Evolutionary conservation across 805 yeast genomes (phyloP).

Genomic region (Ogataea polymorpha): DNA sequence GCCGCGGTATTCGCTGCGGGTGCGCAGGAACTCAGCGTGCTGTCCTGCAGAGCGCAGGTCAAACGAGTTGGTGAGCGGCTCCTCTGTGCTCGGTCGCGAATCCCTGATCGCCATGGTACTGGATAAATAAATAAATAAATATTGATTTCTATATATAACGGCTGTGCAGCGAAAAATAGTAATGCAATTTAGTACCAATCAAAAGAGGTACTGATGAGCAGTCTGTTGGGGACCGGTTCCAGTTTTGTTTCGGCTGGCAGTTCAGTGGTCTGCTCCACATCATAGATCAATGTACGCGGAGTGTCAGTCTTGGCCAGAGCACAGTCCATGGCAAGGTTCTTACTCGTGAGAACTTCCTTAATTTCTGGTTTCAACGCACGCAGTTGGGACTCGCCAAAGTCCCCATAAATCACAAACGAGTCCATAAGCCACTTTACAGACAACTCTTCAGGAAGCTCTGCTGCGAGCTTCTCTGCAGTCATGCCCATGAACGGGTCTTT

Average conservation of each 20-base stretch:
- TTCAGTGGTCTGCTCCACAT: not conserved
- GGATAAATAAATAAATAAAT: not conserved
- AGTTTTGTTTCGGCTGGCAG: not conserved
- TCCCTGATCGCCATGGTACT: not conserved
- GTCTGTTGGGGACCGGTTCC: not conserved
- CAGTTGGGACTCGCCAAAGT: slow-evolving; percentile 32
- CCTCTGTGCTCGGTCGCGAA: slow-evolving; percentile 1
- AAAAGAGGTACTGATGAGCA: slow-evolving; percentile 6
- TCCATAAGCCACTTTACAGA: slow-evolving; percentile 41
- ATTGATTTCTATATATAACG: not conserved
- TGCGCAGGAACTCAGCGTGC: slow-evolving; percentile 6
- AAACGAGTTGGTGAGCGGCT: not conserved
- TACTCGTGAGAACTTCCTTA: slow-evolving; percentile 31
- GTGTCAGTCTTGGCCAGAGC: slow-evolving; percentile 42
- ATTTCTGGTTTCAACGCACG: slow-evolving; percentile 43
- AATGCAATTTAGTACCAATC: slow-evolving; percentile 6
- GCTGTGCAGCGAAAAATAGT: slow-evolving; percentile 5
- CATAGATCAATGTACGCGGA: slow-evolving; percentile 33
- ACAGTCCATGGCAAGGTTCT: slow-evolving; percentile 49
- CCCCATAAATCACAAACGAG: slow-evolving; percentile 39
- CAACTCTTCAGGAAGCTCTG: slow-evolving; percentile 26
- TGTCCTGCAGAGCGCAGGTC: not conserved
- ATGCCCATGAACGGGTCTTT: slow-evolving; percentile 53
- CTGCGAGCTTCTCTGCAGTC: slow-evolving; percentile 43
- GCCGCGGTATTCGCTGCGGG: not conserved